A percentile compares a stretch with the other conserved stretches of the same genome.
These are phyloP conservation scores for Trichoderma sp. DNA, from an alignment of 2,329 filamentous ascomycete species.

Conservation along the genomic window DNA sequence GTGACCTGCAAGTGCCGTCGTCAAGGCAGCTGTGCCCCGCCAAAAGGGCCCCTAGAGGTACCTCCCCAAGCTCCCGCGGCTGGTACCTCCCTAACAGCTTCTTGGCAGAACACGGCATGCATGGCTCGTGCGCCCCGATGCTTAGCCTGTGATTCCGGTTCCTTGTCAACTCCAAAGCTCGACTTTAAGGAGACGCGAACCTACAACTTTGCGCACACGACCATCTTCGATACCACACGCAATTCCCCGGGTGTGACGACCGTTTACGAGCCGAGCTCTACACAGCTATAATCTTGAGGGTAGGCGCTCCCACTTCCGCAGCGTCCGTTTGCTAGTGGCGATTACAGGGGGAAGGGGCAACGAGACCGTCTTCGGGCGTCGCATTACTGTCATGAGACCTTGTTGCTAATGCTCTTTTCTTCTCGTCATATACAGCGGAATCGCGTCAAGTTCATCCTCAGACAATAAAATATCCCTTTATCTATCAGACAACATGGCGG, in stretches of 20 bases:
- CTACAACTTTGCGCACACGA: not conserved
- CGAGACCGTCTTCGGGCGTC: not conserved
- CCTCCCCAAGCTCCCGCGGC: not conserved
- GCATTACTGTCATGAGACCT: not conserved
- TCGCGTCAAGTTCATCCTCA: not conserved
- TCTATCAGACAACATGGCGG: conserved; percentile 36
- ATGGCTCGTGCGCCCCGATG: not conserved
- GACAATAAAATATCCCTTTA: not conserved
- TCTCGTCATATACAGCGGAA: not conserved
- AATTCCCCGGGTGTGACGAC: not conserved
- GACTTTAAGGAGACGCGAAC: not conserved
- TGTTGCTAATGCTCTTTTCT: not conserved
- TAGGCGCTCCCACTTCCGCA: not conserved
- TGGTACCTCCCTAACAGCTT: not conserved
- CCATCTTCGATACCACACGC: not conserved
- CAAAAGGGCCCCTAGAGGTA: not conserved
- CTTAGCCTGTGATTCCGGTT: not conserved
- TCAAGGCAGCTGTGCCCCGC: not conserved
- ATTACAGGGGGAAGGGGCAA: not conserved
- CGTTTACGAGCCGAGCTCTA: not conserved
- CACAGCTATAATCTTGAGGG: not conserved
- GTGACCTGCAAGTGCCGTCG: not conserved
- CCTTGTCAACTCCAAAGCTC: not conserved
- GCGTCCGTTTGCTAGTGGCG: not conserved
- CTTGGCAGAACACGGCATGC: not conserved